Percentiles rank a stretch among this genome's conserved stretches.
These are phyloP conservation scores for Penicillium subrubescens DNA, from an alignment of 495 filamentous ascomycete genomes.

Conservation along the genomic window DNA sequence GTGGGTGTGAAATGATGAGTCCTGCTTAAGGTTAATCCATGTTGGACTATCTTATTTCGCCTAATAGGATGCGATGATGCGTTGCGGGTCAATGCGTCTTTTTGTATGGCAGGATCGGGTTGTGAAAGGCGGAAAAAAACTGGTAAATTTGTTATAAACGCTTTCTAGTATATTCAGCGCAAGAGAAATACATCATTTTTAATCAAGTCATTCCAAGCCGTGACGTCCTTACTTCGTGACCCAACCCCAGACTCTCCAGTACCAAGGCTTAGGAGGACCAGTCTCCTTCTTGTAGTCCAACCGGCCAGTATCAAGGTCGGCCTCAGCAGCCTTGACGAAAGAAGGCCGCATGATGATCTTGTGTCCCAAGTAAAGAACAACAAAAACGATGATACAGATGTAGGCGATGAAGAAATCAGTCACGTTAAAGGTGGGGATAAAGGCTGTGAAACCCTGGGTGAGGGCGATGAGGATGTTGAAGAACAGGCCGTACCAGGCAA, in stretches of 20 bases:
- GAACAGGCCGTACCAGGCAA: conserved; percentile 56
- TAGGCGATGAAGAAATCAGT: conserved; percentile 57
- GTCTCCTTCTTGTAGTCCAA: conserved; percentile 34
- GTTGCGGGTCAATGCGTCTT: not conserved
- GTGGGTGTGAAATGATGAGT: conserved; percentile 15
- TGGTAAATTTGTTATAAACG: not conserved
- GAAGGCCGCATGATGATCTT: conserved; percentile 44
- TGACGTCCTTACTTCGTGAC: conserved; percentile 19
- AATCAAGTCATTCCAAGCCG: not conserved
- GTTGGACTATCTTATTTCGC: too few species aligned
- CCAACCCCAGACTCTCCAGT: conserved; percentile 29
- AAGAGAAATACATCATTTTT: not conserved
- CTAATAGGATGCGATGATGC: too few species aligned
- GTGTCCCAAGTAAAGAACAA: conserved; percentile 52
- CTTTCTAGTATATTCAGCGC: not conserved
- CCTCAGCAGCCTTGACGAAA: conserved; percentile 36
- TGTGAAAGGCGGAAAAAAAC: not conserved
- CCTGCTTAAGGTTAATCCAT: not conserved
- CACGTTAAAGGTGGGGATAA: conserved; percentile 56
- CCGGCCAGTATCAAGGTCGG: conserved; percentile 45
- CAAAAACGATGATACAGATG: conserved; percentile 56
- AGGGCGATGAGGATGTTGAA: conserved; percentile 61
- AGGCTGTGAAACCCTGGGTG: conserved; percentile 65
- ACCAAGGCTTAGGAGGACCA: conserved; percentile 31
- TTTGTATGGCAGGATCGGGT: not conserved